These are phyloP conservation scores for Peniophora sp. DNA, from an alignment of 1,284 basidiomycete genomes.

Conservation along the genomic window DNA sequence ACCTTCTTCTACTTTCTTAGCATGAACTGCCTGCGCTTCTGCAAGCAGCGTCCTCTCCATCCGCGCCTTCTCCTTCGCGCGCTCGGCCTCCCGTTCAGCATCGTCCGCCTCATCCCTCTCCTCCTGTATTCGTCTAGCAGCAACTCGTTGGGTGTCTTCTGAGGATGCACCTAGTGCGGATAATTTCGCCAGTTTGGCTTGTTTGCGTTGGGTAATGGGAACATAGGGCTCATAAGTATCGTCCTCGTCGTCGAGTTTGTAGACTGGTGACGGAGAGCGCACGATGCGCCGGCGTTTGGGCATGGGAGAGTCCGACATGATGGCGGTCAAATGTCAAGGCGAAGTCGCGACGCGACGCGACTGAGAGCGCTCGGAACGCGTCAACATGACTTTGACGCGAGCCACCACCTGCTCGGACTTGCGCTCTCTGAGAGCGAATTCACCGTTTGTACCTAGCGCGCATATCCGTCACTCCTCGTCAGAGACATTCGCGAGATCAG, in stretches of 20 bases:
- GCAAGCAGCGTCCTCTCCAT: slow-evolving; percentile 80
- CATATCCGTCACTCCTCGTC: no score
- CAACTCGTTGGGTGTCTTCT: slow-evolving; percentile 42
- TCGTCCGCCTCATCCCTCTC: slow-evolving; percentile 65
- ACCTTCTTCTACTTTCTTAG: slow-evolving; percentile 77
- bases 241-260: slow-evolving; percentile 57
- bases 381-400: slow-evolving; percentile 18
- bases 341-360: no score
- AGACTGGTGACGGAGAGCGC: slow-evolving; percentile 49
- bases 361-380: neutral
- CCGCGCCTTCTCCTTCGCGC: slow-evolving; percentile 62
- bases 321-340: neutral
- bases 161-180: slow-evolving; percentile 42
- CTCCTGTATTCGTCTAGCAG: slow-evolving; percentile 42
- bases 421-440: no score
- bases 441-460: no score
- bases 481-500: no score
- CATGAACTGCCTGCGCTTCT: slow-evolving; percentile 91
- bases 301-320: slow-evolving; percentile 7
- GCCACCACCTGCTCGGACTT: neutral
- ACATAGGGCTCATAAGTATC: slow-evolving; percentile 80
- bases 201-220: slow-evolving; percentile 79
- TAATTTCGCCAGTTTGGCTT: slow-evolving; percentile 74
- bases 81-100: slow-evolving; percentile 68
- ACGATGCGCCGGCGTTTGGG: slow-evolving; percentile 40